Conservation (phyloP, 169 alveolate genomes). For the Eimeria praecox region DNA sequence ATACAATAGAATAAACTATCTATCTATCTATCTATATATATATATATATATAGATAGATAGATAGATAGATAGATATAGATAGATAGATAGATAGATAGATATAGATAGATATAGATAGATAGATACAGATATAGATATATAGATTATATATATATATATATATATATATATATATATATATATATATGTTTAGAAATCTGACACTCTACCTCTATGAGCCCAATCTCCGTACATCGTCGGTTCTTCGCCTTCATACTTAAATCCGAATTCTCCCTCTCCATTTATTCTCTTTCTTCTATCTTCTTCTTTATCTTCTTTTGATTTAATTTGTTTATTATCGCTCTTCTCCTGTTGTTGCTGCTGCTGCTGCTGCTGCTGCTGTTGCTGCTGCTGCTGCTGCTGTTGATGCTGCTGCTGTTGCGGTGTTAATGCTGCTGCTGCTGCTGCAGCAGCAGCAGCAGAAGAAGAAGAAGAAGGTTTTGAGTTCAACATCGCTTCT, state of each 20-base stretch:
- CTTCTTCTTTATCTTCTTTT: neutral
- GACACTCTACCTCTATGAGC: constrained; percentile 89
- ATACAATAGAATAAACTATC: neutral
- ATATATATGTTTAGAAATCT: constrained; percentile 86
- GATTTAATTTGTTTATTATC: too few relatives aligned
- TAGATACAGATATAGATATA: too few relatives aligned
- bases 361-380: constrained; percentile 1
- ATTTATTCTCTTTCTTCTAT: neutral
- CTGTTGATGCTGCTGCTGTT: neutral
- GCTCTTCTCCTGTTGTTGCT: neutral
- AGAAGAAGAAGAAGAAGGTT: too few relatives aligned
- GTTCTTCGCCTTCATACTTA: constrained; percentile 88
- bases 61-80: too few relatives aligned
- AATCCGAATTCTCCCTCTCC: constrained; percentile 87
- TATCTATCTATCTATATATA: too few relatives aligned
- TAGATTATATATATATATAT: too few relatives aligned
- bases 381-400: neutral
- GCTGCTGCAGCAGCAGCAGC: too few relatives aligned
- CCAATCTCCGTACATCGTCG: constrained; percentile 90
- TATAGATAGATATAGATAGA: too few relatives aligned
- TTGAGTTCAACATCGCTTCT: too few relatives aligned
- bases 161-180: too few relatives aligned
- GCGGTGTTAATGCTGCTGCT: neutral
- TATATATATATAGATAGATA: too few relatives aligned
- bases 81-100: too few relatives aligned